Evolutionary conservation across 441 rosid species (phyloP).

Genomic region (Euphorbia celastroides): DNA sequence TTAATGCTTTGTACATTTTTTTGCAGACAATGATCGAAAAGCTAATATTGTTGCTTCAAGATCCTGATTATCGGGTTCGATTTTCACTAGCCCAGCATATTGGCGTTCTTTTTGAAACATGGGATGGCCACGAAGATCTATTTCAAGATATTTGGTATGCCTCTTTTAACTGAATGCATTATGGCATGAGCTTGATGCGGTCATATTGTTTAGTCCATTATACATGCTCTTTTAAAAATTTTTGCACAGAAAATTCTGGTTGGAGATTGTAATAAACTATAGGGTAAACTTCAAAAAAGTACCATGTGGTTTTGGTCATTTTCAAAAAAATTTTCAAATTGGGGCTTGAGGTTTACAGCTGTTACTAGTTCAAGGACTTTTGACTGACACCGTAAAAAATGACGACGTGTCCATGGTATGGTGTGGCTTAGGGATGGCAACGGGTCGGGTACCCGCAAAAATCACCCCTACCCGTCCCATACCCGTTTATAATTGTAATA

Average conservation of each 20-base stretch:
- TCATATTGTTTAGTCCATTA: not conserved
- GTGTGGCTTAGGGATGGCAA: no score
- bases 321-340: no score
- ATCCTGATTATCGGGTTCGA: constrained; percentile 95
- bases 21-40: constrained; percentile 79
- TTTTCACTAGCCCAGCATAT: constrained; percentile 60
- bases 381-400: no score
- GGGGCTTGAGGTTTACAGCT: no score
- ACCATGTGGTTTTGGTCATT: no score
- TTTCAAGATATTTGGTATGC: constrained; percentile 90
- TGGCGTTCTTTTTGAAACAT: constrained; percentile 90
- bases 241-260: not conserved
- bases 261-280: no score
- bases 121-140: constrained; percentile 98
- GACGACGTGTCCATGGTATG: no score
- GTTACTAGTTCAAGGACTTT: no score
- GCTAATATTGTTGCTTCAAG: constrained; percentile 61
- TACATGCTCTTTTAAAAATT: not conserved
- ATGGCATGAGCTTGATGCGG: not conserved
- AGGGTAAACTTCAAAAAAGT: no score
- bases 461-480: no score
- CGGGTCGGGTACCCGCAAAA: no score
- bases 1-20: constrained; percentile 20
- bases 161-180: constrained; percentile 14
- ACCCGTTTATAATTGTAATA: no score